Conservation (phyloP, 2,329 filamentous ascomycete species). For the Trichoderma gracile region DNA sequence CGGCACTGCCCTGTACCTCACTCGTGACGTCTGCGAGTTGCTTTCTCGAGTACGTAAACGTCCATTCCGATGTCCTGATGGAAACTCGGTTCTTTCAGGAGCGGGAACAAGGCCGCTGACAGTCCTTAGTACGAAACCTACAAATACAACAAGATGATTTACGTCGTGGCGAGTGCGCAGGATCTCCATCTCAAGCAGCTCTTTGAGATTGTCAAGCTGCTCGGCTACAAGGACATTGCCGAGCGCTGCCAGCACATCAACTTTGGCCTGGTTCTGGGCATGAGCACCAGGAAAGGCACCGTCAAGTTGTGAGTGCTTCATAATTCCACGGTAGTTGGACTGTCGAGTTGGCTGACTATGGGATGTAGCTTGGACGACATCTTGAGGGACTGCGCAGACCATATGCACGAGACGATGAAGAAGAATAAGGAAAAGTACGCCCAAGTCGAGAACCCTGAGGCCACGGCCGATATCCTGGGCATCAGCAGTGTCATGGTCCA, state of each 20-base stretch:
- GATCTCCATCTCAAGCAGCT: slow-evolving; percentile 72
- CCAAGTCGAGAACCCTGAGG: slow-evolving; percentile 80
- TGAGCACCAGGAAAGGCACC: slow-evolving; percentile 70
- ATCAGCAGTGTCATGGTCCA: slow-evolving; percentile 97
- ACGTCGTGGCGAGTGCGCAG: slow-evolving; percentile 72
- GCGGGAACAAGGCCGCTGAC: neutral
- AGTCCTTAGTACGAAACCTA: slow-evolving; percentile 51
- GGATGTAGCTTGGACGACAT: slow-evolving; percentile 42
- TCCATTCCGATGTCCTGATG: neutral
- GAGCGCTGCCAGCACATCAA: slow-evolving; percentile 70
- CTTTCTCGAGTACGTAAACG: slow-evolving; percentile 52
- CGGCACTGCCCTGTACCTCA: slow-evolving; percentile 75
- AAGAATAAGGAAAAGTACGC: slow-evolving; percentile 88
- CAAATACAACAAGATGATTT: slow-evolving; percentile 77
- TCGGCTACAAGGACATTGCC: slow-evolving; percentile 67
- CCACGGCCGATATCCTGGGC: slow-evolving; percentile 82
- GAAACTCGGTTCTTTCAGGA: neutral
- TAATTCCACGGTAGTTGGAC: neutral
- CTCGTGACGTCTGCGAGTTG: slow-evolving; percentile 75
- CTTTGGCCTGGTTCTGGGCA: slow-evolving; percentile 70
- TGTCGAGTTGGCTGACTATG: neutral
- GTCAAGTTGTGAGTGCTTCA: slow-evolving; percentile 61
- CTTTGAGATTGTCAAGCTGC: slow-evolving; percentile 73
- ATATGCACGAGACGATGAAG: slow-evolving; percentile 98
- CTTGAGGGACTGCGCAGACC: slow-evolving; percentile 71